Evolutionary conservation across 2,329 filamentous ascomycete genomes (phyloP).

Genomic region (Kalmusia sp.): DNA sequence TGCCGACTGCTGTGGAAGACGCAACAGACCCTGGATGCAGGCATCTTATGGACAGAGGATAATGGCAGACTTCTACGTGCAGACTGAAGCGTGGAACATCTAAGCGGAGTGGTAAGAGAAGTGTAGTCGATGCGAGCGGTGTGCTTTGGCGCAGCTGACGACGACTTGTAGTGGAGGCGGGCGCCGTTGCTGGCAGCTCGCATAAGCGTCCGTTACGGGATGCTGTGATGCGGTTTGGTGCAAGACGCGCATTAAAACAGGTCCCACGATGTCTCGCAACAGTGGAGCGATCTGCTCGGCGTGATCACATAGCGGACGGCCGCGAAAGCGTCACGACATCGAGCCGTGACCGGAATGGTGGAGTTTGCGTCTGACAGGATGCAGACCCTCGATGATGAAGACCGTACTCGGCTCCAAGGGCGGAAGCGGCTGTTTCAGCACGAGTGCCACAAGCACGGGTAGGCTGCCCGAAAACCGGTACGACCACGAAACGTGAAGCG

Average conservation of each 20-base stretch:
- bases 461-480: no score
- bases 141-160: slow-evolving; percentile 9
- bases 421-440: slow-evolving; percentile 8
- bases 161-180: slow-evolving; percentile 7
- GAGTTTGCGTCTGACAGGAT: not conserved
- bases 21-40: not conserved
- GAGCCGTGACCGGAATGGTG: not conserved
- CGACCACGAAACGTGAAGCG: no score
- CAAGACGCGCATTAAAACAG: not conserved
- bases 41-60: not conserved
- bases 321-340: not conserved
- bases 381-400: slow-evolving; percentile 2
- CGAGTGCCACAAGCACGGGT: not conserved
- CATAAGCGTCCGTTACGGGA: slow-evolving; percentile 1
- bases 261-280: slow-evolving; percentile 4
- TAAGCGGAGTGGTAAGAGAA: not conserved
- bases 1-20: not conserved
- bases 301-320: not conserved
- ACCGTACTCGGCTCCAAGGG: slow-evolving; percentile 1
- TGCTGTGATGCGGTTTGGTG: not conserved
- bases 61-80: not conserved
- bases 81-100: not conserved
- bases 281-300: not conserved
- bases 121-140: slow-evolving; percentile 1
- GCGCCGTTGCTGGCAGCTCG: not conserved